Evolutionary conservation across 306 rosid genomes (phyloP), one percentile per base, ranked within the genome.

Genomic region (Geum urbanum): DNA sequence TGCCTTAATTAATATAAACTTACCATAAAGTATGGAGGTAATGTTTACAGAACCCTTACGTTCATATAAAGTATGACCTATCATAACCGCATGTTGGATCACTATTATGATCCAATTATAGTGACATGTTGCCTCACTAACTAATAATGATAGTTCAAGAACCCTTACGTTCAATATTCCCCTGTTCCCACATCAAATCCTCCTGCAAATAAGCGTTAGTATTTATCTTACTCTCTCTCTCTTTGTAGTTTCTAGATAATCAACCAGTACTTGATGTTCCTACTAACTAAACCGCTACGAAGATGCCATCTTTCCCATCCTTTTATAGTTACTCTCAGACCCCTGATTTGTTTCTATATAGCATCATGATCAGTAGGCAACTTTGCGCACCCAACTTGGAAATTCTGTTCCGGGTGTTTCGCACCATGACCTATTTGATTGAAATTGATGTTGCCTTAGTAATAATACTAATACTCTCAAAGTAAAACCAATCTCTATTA

Each of bases 101-200:
- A 27, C 32, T 27, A 27, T 27, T 27, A 27, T 27, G 32, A 27
- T 27, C 32, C 32, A 27, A 27, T 27, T 27, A 27, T 27, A 27
- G 32, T 27, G 32, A 27, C 32, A 27, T 27, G 32, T 27, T 27
- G 32, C 32, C 32, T 27, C 32, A 27, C 32, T 27, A 27, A 27
- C 32, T 27, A 27, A 27, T 27, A 27, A 27, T 27, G 32, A 27
- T 27, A 27, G 32, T 27, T 27, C 20, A 45, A 20, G 39, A 81
- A 85, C 76, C 92, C 92, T 56, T 85, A 83, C 50, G 76, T 83
- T 67, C 73, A 74, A 5, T 64, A 58, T 63, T 70, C 82, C 12
- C 63, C 81, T 50, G 83, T 50, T 62, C 66, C 72, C 6, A 37
- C 40, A 10, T 59, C 84, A 11, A 67, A 67, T 22, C 37, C 84